Conservation (phyloP, 441 rosid genomes). For the Erodium moschatum region DNA sequence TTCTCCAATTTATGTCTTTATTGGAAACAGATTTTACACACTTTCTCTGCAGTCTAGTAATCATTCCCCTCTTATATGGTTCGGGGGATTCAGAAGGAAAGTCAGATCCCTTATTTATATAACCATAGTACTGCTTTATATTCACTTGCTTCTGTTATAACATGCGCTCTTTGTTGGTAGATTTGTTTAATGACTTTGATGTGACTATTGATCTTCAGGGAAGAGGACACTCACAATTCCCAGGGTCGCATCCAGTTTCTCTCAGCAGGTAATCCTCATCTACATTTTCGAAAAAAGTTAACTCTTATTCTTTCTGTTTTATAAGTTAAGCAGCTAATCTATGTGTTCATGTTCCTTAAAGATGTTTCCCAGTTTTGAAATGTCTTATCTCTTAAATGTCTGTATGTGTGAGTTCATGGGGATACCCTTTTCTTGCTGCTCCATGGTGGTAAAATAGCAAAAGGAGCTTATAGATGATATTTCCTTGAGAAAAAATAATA, state of each 20-base stretch:
- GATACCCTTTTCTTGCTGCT: not conserved
- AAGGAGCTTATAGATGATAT: not conserved
- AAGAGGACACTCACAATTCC: conserved; percentile 73
- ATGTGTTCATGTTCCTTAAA: not conserved
- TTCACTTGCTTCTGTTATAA: not conserved
- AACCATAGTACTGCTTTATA: not conserved
- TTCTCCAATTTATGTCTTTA: too few species aligned
- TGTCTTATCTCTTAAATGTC: not conserved
- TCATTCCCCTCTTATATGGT: not conserved
- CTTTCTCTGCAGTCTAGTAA: too few species aligned
- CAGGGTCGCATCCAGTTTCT: conserved; percentile 99
- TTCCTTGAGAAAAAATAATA: not conserved
- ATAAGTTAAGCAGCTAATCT: not conserved
- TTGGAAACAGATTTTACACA: too few species aligned
- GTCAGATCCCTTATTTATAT: not conserved
- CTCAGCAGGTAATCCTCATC: conserved; percentile 58
- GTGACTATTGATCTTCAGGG: conserved; percentile 36
- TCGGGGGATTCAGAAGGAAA: not conserved
- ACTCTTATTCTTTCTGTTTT: conserved; percentile 9
- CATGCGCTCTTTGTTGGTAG: not conserved
- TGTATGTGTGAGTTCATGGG: not conserved
- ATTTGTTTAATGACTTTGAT: not conserved
- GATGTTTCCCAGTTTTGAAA: not conserved
- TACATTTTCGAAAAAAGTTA: not conserved
- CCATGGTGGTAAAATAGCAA: not conserved